Evolutionary conservation across 169 alveolate species (phyloP), one percentile per base, ranked within the genome.

Genomic region (Plasmodium falciparum): DNA sequence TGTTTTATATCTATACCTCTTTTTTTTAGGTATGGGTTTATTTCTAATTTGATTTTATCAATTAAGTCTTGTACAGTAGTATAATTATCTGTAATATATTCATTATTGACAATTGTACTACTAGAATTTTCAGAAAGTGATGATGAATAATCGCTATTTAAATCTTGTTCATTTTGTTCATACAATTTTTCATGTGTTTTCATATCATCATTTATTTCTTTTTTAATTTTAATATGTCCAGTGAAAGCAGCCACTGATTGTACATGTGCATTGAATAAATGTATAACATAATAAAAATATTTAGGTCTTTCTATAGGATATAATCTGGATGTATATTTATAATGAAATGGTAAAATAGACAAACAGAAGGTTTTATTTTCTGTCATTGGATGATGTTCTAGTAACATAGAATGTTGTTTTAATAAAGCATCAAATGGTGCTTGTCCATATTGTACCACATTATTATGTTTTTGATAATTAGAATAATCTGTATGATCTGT

Each of bases 21-120:
- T 56, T 86, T 86, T 86, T 86, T 86, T 56, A 86, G 33, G 56
- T 86, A 86, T 29, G 92, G 92, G 22, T 71, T 86, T 33, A 86
- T 86, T 73, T 86, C 92, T 72, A 86, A 73, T 22, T 86, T 86
- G 20, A 86, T 86, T 86, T 86, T 86, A 56, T 86, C 88, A 8
- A 86, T 86, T 47, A 86, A 56, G 72, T 86, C 92, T 56, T 86
- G 92, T 17, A 86, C 92, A 1, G 92, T 86, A 3, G 92, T 72
- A 66, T 72, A 86, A 22, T 86, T 29, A 52, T 86, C 50, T 67
- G 89, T 29, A 7, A 50, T 20, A 49, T 78, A 78, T 67, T 65
- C 62, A 66, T 59, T 24, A 43, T 78, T 78, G 5, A 49, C 70
- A 12, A 78, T 65, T 12, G 89, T 65, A 47, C 89, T 78, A 66